Evolutionary conservation across 345 rosid genomes (phyloP), one percentile per base, ranked within the genome.

Genomic region (Eutrema yunnanense): DNA sequence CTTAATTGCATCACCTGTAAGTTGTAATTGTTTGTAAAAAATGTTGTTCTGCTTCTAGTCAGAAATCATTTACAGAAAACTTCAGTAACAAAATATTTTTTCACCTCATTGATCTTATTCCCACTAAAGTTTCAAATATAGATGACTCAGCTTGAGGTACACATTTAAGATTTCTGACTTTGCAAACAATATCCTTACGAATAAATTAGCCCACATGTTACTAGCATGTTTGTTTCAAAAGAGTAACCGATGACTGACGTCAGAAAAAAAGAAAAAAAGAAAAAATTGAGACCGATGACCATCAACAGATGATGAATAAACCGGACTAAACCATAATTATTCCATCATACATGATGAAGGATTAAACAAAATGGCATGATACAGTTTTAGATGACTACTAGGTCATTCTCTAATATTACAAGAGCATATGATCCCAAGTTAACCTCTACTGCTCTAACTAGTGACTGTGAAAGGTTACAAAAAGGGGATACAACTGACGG

Each of bases 321-420:
- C 36, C 42, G 50, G 37, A 46, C 32, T 46, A 54, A 46, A 69
- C 48, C 69, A 63, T 62, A 62, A 61, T 0, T 55, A 44, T 47
- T 48, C 3, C 72, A 66, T 49, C 67, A 32, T 66, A 57, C 60
- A 58, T 48, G 12, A 57, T 48, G 12, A 50, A 34, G 50, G 65
- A 37, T 65, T 54, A 47, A 37, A 9, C 55, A 73, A 64, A n/a
- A 64, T 72, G 75, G 53, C 29, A 40, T 41, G 62, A 51, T 33
- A 53, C 54, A 61, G 69, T 34, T 66, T 51, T 34, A 56, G 72
- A 71, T 56, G 74, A 82, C 69, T 62, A 82, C 67, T 62, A 73
- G 36, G n/a, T 43, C 75, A 51, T 29, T 56, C 6, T 61, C 53
- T 76, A 64, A 62, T 40, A 38, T 46, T 69, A 76, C 65, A 56